These are phyloP conservation scores for Theileria annulata DNA, from an alignment of 169 alveolate genomes.

Conservation along the genomic window DNA sequence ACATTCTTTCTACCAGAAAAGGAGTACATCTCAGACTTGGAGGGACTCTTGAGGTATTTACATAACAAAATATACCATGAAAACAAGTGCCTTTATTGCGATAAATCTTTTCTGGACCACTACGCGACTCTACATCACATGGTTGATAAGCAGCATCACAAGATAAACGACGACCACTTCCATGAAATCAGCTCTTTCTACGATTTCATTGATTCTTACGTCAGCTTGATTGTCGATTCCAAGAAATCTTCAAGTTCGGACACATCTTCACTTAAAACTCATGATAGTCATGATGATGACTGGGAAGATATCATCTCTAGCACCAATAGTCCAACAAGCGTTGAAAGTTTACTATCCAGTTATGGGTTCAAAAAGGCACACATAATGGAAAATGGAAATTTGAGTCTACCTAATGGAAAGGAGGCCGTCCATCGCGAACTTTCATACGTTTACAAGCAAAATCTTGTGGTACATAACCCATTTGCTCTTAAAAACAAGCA, in stretches of 20 bases:
- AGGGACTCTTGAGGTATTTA: constrained; percentile 65
- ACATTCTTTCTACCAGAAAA: constrained; percentile 70
- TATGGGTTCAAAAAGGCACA: constrained; percentile 62
- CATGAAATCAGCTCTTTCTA: constrained; percentile 49
- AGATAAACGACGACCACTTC: constrained; percentile 48
- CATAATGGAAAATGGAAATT: constrained; percentile 77
- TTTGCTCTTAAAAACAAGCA: constrained; percentile 26
- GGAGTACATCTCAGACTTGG: constrained; percentile 66
- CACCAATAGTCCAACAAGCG: constrained; percentile 40
- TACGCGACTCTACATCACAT: constrained; percentile 77
- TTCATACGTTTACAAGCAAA: constrained; percentile 82
- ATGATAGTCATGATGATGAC: constrained; percentile 64
- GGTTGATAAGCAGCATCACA: constrained; percentile 74
- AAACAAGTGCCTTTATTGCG: constrained; percentile 71
- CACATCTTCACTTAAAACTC: constrained; percentile 9
- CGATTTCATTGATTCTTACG: constrained; percentile 61
- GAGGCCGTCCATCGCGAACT: constrained; percentile 83
- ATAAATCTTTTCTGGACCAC: constrained; percentile 50
- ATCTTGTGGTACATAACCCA: constrained; percentile 37
- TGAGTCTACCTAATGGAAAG: constrained; percentile 83
- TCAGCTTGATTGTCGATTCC: constrained; percentile 8
- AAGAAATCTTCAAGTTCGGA: constrained; percentile 3
- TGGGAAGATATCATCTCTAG: constrained; percentile 73
- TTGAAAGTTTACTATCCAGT: constrained; percentile 8
- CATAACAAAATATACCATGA: constrained; percentile 68